These are phyloP conservation scores for Fusarium ramigenum DNA, from an alignment of 2,329 filamentous ascomycete species.

Conservation along the genomic window DNA sequence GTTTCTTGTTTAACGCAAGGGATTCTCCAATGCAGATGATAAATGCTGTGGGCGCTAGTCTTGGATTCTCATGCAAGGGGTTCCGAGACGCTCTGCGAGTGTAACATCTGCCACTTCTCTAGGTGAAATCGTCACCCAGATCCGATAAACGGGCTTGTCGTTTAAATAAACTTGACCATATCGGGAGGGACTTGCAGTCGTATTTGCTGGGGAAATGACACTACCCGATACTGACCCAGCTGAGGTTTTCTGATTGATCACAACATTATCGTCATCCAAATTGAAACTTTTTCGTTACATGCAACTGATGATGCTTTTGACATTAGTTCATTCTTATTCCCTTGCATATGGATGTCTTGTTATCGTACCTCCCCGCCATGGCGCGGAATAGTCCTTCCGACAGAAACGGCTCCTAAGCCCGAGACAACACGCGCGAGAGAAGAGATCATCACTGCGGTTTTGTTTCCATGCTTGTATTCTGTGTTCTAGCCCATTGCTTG, in stretches of 20 bases:
- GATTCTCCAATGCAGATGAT: constrained; percentile 8
- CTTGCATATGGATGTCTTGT: constrained; percentile 17
- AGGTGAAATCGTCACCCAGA: background rate
- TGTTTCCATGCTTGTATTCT: background rate
- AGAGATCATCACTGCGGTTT: background rate
- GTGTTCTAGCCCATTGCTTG: background rate
- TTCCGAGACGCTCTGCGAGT: constrained; percentile 19
- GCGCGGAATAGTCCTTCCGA: background rate
- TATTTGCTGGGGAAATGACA: background rate
- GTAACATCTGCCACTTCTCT: constrained; percentile 7
- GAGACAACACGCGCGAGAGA: constrained; percentile 26
- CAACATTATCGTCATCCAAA: background rate
- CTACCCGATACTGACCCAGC: background rate
- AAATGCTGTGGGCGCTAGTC: background rate
- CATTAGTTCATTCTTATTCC: background rate
- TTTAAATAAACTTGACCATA: constrained; percentile 9
- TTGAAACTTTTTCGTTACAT: background rate
- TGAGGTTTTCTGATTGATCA: constrained; percentile 6
- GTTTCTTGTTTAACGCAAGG: constrained; percentile 22
- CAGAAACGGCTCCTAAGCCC: background rate
- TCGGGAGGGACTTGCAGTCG: constrained; percentile 20
- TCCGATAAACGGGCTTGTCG: background rate
- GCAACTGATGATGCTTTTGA: background rate
- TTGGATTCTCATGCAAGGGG: constrained; percentile 26
- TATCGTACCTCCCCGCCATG: constrained; percentile 14